Base-by-base conservation (phyloP, 495 filamentous ascomycete species). In the Paragyromitra xinjiangensis region DNA sequence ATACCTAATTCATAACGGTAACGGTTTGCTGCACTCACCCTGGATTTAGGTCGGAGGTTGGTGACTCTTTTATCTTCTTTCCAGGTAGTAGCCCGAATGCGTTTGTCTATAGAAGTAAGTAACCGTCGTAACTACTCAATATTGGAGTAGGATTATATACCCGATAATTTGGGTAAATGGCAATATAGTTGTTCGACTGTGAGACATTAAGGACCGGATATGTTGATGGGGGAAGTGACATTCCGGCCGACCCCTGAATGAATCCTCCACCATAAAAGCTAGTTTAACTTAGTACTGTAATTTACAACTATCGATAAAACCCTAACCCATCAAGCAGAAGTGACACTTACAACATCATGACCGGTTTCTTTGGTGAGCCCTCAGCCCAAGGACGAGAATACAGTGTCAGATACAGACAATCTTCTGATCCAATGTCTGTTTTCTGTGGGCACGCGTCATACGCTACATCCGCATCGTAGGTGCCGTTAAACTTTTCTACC, bases 241-340 rank as follows among this genome's bases (percentile, higher is more conserved):
- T 87, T 0, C 83, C 85, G 0, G 86, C 88, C 39, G 83, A 82
- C 24, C 89, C 89, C 82, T 89, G 84, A 56, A 91, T 89, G 81
- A 89, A 91, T 0, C 83, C 89, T 1, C 90, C 90, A 22, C 89
- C 89, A 76, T 89, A 90, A 74, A 90, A 91, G 29, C 85, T 86
- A 3, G 90, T 12, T 39, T 24, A 1, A 16, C 5, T 74, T 51
- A 63, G 40, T 3, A 1, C 19, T 37, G 1, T 0, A 0, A 11
- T 39, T 22, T 22, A 8, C 16, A 40, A 37, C 48, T 22, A 59
- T n/a, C 11, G 26, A 24, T 53, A 14, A 72, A 58, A 58, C 34
- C 39, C 62, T 37, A 50, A 51, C 6, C 42, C 9, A 6, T 51
- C 48, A 51, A 16, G 19, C 48, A 51, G 16, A 19, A 44, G 26